These are phyloP conservation scores for Arachis monticola DNA, from an alignment of 331 rosid species.

Conservation along the genomic window DNA sequence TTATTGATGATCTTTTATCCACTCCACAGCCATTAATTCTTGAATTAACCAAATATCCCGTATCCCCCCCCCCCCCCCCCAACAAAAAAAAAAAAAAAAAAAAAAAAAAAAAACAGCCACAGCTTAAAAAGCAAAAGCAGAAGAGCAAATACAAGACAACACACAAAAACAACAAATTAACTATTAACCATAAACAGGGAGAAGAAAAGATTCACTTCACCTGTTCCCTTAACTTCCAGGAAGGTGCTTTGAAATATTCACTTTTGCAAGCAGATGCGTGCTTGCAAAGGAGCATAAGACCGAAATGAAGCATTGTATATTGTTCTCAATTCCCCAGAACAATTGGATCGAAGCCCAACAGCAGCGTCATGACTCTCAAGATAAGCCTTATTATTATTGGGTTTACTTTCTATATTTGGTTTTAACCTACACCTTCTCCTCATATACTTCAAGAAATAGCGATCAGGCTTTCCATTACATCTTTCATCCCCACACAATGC, in stretches of 20 bases:
- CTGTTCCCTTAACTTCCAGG: conserved; percentile 27
- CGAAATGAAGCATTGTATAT: conserved; percentile 40
- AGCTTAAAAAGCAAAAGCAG: conserved; percentile 14
- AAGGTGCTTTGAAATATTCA: conserved; percentile 38
- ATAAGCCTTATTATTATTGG: conserved; percentile 38
- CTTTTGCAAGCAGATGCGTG: conserved; percentile 42
- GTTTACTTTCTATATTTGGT: conserved; percentile 33
- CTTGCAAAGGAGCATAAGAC: conserved; percentile 39
- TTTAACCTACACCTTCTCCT: conserved; percentile 48
- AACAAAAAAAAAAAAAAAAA: too few species aligned
- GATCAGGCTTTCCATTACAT: conserved; percentile 45
- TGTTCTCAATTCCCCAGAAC: conserved; percentile 40
- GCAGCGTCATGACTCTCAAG: conserved; percentile 41
- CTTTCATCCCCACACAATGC: conserved; percentile 34
- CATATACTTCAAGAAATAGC: conserved; percentile 61
- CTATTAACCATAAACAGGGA: neutral
- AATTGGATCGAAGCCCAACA: conserved; percentile 35
- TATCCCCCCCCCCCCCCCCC: too few species aligned
- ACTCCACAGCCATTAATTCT: conserved; percentile 2
- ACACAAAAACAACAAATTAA: conserved; percentile 3
- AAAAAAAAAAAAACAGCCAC: neutral
- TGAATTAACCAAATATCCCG: neutral
- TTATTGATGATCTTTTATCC: neutral
- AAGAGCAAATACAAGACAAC: conserved; percentile 27
- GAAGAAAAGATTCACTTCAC: conserved; percentile 35